Conservation (phyloP, 1,284 basidiomycete genomes). For the Abortiporus biennis region DNA sequence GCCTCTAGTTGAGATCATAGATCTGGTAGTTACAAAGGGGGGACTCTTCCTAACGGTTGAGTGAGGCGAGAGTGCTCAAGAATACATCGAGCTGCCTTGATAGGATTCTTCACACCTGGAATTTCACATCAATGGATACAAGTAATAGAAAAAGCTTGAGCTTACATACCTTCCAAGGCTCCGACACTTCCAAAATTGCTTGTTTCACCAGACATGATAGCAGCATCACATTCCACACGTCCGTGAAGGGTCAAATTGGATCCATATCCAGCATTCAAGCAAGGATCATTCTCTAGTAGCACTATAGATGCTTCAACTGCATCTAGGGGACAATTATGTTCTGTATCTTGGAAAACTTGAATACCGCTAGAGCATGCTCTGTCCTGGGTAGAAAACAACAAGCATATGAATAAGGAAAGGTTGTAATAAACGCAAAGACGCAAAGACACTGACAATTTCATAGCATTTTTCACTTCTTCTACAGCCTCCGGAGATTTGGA, state of each 20-base stretch:
- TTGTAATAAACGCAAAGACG: no score
- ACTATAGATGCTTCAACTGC: constrained; percentile 47
- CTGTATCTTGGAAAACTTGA: background rate
- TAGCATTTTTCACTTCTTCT: constrained; percentile 40
- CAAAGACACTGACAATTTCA: constrained; percentile 40
- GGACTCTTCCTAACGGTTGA: constrained; percentile 56
- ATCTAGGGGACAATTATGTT: constrained; percentile 27
- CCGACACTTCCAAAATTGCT: constrained; percentile 63
- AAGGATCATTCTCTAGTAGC: constrained; percentile 52
- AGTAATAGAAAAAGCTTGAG: background rate
- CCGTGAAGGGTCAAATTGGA: constrained; percentile 69
- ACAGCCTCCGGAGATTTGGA: constrained; percentile 30
- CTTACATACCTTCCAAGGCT: constrained; percentile 57
- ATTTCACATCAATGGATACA: background rate
- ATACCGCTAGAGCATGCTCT: constrained; percentile 37
- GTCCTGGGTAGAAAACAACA: background rate
- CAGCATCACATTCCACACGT: constrained; percentile 71
- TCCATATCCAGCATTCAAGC: constrained; percentile 68
- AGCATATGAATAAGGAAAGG: constrained; percentile 5
- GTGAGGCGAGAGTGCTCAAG: constrained; percentile 43
- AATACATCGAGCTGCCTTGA: constrained; percentile 47
- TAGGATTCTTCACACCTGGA: constrained; percentile 62
- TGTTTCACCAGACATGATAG: constrained; percentile 54
- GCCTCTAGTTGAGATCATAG: background rate
- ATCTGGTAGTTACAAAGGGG: constrained; percentile 47